A percentile compares a stretch with the other conserved stretches of the same genome.
Evolutionary conservation across 345 rosid species (phyloP).

Genomic region (Raphanus raphanistrum): DNA sequence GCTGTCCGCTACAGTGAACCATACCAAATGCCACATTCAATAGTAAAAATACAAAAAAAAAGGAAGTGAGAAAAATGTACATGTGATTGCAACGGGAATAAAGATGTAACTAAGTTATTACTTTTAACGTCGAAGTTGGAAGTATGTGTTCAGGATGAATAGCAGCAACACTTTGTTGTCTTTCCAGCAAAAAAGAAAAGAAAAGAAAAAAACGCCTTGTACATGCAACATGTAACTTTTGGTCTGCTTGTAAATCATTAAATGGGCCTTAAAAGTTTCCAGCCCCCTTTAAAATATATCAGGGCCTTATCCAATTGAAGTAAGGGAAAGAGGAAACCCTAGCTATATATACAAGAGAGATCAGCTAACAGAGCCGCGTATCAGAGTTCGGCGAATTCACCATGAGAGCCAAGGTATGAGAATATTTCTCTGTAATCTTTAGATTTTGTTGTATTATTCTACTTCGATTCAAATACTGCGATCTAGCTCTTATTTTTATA

Average conservation of each 20-base stretch:
- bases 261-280: not conserved
- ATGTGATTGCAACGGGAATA: constrained; percentile 5
- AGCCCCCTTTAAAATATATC: constrained; percentile 10
- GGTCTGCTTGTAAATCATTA: not conserved
- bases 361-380: not conserved
- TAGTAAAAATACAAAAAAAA: constrained; percentile 8
- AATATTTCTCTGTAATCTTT: not conserved
- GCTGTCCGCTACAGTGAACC: constrained; percentile 29
- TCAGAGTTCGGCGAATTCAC: constrained; percentile 15
- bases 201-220: not conserved
- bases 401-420: constrained; percentile 35
- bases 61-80: not conserved
- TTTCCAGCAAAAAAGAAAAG: not conserved
- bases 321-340: constrained; percentile 14
- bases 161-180: constrained; percentile 4
- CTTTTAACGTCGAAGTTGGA: constrained; percentile 21
- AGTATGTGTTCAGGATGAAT: constrained; percentile 9
- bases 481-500: not conserved
- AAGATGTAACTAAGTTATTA: constrained; percentile 1
- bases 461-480: not conserved
- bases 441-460: not conserved
- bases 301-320: not conserved
- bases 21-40: constrained; percentile 28
- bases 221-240: not conserved
- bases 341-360: constrained; percentile 11